Evolutionary conservation across 2,329 filamentous ascomycete genomes (phyloP), one percentile per base, ranked within the genome.

Genomic region (Meredithiella fracta): DNA sequence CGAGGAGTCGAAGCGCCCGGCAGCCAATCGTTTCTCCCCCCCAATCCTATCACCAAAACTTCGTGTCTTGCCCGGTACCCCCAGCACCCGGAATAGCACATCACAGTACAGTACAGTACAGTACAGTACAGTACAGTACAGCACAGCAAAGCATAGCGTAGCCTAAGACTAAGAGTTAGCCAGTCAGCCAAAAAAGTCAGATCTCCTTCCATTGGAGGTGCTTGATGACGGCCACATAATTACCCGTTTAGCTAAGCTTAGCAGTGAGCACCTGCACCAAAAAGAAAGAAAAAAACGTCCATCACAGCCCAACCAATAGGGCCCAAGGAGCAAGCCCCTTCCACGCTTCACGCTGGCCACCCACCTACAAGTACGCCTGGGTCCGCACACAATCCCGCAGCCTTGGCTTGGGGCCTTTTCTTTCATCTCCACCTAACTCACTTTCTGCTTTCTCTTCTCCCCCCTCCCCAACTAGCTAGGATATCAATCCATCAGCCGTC

Each of bases 351-450:
- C n/a, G n/a, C n/a, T n/a, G n/a, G n/a, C n/a, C n/a, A n/a, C 9
- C n/a, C 23, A 49, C 44, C 20, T 49, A 49, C 44, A 49, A 49
- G 44, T 49, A 49, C 20, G 22, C 44, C 17, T 23, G 20, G 11
- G 44, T 49, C 20, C 44, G 20, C 44, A 49, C 44, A 26, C 22
- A 49, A 52, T 34, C 20, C 31, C 50, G 23, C 50, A 52, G 50
- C 50, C 50, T 52, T 52, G 50, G 50, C 50, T 26, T 52, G 22
- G 50, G 38, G 50, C 50, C 50, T 52, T 52, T 29, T 52, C 50
- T 38, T 52, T 52, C 20, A 20, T 52, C 50, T 38, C 50, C 50
- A 52, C 50, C 17, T 31, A 52, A 29, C 47, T n/a, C 26, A n/a
- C 20, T 25, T 34, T n/a, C n/a, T 34, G 29, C 29, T 34, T 11